phyloP scores from a whole-genome alignment of 306 rosid species.

The Fragaria iinumae region DNA sequence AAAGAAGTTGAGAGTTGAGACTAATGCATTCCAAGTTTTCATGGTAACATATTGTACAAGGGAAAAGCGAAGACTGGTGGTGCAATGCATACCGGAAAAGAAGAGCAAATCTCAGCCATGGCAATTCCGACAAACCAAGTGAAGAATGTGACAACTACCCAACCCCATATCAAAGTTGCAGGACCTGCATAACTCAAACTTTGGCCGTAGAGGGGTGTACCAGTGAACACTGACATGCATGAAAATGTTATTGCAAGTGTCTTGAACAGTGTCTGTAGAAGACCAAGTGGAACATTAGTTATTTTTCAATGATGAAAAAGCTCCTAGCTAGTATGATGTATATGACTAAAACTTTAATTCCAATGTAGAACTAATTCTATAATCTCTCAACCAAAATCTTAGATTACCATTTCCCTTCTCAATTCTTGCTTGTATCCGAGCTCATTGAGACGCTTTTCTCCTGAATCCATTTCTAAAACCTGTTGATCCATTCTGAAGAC shows the following conservation, averaged over 20 bases:
- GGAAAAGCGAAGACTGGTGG: background rate
- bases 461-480: slow-evolving; percentile 52
- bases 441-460: slow-evolving; percentile 74
- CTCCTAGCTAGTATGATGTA: background rate
- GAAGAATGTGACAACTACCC: slow-evolving; percentile 24
- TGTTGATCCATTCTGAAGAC: slow-evolving; percentile 3
- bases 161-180: slow-evolving; percentile 34
- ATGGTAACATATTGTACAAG: background rate
- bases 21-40: background rate
- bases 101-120: slow-evolving; percentile 39
- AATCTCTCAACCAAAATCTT: background rate
- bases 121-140: slow-evolving; percentile 41
- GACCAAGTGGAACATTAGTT: background rate
- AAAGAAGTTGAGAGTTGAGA: no score
- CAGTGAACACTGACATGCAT: slow-evolving; percentile 31
- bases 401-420: slow-evolving; percentile 68
- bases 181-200: slow-evolving; percentile 35
- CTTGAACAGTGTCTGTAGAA: slow-evolving; percentile 25
- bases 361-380: no score
- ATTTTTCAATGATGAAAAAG: background rate
- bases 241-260: slow-evolving; percentile 39
- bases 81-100: slow-evolving; percentile 30
- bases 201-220: slow-evolving; percentile 33
- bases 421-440: slow-evolving; percentile 91
- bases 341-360: no score